Conservation (phyloP, 1,139 yeast genomes). For the Waltiozyma sp. region DNA sequence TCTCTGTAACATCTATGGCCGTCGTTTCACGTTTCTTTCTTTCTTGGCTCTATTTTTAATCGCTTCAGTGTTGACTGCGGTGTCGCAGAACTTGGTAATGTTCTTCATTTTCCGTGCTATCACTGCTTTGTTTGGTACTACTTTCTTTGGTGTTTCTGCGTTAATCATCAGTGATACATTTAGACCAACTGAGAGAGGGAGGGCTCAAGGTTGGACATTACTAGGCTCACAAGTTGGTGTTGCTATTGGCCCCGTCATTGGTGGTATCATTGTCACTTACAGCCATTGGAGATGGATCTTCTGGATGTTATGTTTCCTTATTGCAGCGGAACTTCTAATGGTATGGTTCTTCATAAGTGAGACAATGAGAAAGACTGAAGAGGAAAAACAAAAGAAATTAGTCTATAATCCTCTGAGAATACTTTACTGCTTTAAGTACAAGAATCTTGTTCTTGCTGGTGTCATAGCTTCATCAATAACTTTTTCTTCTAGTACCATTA, state of each 20-base stretch:
- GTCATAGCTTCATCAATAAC: slow-evolving; percentile 28
- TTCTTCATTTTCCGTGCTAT: slow-evolving; percentile 34
- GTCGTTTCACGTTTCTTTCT: slow-evolving; percentile 29
- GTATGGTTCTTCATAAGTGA: slow-evolving; percentile 31
- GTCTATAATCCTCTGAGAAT: slow-evolving; percentile 32
- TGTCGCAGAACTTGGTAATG: slow-evolving; percentile 38
- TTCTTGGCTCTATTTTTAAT: slow-evolving; percentile 26
- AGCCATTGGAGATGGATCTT: slow-evolving; percentile 41
- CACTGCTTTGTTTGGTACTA: slow-evolving; percentile 40
- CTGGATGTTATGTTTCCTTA: slow-evolving; percentile 34
- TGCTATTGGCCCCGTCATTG: slow-evolving; percentile 36
- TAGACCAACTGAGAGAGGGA: slow-evolving; percentile 35
- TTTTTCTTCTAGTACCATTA: slow-evolving; percentile 38
- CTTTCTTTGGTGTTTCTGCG: slow-evolving; percentile 39
- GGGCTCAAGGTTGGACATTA: slow-evolving; percentile 33
- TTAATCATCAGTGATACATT: slow-evolving; percentile 35
- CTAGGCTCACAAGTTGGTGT: slow-evolving; percentile 39
- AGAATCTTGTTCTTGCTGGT: slow-evolving; percentile 34
- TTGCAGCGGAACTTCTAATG: slow-evolving; percentile 21
- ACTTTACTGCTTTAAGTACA: slow-evolving; percentile 28
- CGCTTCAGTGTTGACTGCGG: slow-evolving; percentile 30
- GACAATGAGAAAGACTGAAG: slow-evolving; percentile 21
- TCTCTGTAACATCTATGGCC: slow-evolving; percentile 38
- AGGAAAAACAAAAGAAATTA: slow-evolving; percentile 18
- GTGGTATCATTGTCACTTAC: slow-evolving; percentile 36